phyloP scores from a whole-genome alignment of 192 early-diverging fungal genomes.

The Cladochytrium replicatum region DNA sequence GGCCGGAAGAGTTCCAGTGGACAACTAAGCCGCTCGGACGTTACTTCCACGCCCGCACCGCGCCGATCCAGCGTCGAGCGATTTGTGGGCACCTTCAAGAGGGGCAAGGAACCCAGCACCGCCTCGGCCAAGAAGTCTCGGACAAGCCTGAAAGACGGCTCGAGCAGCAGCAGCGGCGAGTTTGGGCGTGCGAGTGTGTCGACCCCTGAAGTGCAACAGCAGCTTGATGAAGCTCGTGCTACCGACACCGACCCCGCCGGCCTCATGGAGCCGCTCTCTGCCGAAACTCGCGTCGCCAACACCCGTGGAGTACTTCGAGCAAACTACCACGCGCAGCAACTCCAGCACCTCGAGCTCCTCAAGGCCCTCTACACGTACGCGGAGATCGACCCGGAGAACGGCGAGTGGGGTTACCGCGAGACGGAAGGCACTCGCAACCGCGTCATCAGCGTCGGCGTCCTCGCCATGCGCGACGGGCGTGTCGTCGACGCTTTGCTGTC shows the following conservation, averaged over 20 bases:
- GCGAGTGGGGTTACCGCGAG: not conserved
- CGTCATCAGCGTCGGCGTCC: not conserved
- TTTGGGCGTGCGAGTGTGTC: not conserved
- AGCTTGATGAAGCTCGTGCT: not conserved
- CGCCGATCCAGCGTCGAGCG: not conserved
- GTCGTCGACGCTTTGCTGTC: not conserved
- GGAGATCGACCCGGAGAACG: not conserved
- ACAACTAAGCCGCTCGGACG: no score
- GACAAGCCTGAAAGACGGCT: not conserved
- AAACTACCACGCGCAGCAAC: not conserved
- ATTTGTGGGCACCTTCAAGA: no score
- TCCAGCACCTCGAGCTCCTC: not conserved
- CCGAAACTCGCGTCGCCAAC: not conserved
- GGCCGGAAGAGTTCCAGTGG: not conserved
- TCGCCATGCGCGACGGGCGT: not conserved
- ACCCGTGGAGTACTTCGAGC: not conserved
- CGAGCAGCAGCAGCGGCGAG: not conserved
- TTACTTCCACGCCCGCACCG: no score
- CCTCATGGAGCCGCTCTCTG: not conserved
- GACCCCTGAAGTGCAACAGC: not conserved
- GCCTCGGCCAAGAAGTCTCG: no score
- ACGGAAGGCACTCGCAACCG: not conserved
- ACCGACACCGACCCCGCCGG: not conserved
- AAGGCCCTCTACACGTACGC: not conserved
- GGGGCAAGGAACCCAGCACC: no score